Percentiles rank a stretch among this genome's conserved stretches.
These are phyloP conservation scores for Fusarium camptoceras DNA, from an alignment of 2,329 filamentous ascomycete genomes.

Conservation along the genomic window DNA sequence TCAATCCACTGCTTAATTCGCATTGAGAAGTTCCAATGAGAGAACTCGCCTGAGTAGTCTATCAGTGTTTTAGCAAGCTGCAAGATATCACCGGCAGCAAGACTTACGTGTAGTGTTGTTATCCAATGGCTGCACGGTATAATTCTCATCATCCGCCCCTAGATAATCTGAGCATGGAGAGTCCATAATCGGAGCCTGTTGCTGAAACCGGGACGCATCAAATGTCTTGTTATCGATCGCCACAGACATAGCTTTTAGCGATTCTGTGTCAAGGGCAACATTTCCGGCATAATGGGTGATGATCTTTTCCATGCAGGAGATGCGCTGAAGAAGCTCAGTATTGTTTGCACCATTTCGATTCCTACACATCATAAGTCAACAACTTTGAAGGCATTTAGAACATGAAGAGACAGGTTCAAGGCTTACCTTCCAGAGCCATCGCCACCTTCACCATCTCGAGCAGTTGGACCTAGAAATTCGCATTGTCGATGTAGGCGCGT, in stretches of 20 bases:
- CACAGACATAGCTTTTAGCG: conserved; percentile 56
- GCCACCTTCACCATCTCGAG: conserved; percentile 46
- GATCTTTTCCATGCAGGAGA: conserved; percentile 58
- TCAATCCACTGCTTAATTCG: conserved; percentile 63
- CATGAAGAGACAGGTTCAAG: neutral
- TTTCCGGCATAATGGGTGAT: conserved; percentile 61
- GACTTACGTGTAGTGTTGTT: conserved; percentile 57
- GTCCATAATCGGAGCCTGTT: conserved; percentile 37
- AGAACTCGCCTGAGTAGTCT: conserved; percentile 66
- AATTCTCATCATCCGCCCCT: conserved; percentile 53
- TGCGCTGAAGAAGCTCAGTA: conserved; percentile 44
- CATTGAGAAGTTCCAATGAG: conserved; percentile 66
- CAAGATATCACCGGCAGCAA: neutral
- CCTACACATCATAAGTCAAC: conserved; percentile 33
- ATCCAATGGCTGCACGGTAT: conserved; percentile 56
- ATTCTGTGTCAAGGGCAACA: conserved; percentile 46
- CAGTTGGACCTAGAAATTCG: conserved; percentile 57
- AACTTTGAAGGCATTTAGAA: neutral
- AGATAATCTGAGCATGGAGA: conserved; percentile 45
- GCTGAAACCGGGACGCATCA: conserved; percentile 27
- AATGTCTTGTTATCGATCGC: conserved; percentile 54
- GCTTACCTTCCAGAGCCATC: conserved; percentile 41
- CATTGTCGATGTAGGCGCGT: conserved; percentile 63
- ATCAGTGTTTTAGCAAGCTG: conserved; percentile 10
- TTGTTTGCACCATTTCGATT: conserved; percentile 42